Base-by-base conservation (phyloP, 805 yeast genomes). In the Barnettozyma californica region DNA sequence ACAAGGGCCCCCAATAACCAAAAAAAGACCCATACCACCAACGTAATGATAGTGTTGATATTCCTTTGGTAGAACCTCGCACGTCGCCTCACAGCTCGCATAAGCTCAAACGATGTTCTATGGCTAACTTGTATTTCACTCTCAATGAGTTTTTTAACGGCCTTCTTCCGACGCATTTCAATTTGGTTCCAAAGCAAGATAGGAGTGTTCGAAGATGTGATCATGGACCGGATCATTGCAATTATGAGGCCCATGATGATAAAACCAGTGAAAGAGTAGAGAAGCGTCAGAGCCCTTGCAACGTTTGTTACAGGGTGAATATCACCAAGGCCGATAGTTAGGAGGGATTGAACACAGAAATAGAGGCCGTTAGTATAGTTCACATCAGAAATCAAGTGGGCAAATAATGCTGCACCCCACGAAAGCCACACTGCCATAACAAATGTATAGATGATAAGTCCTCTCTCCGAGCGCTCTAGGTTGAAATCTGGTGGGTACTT, bases 251-350 rank as follows among this genome's bases (percentile, higher is more conserved):
- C 96, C 60, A 89, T 72, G 25, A 83, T 68, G 29, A 90, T 64
- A 18, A 90, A 78, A 0, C 96, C 96, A 13, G 78, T 65, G 16
- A 86, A 63, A 6, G 94, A 78, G 66, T 81, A 87, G 2, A 84
- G 62, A 45, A 89, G 68, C 1, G 77, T 69, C 52, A 86, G 65
- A 0, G 81, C 83, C 59, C 78, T 77, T 0, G 84, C 74, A 1
- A 80, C 78, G 2, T 73, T 67, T 1, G 75, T 64, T 0, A 49
- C 34, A 0, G 96, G 91, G 0, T 74, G 68, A 31, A 84, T 71
- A 56, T 86, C 94, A 35, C 96, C 96, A 16, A 83, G 69, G 0
- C 97, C 97, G 26, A 90, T 76, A 1, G 97, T 90, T 43, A 87
- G 68, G 36, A 84, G 68, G 0, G 95, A 81, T 1, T 86, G 89